A percentile compares a stretch with the other conserved stretches of the same genome.
phyloP scores from a whole-genome alignment of 345 rosid species.

The Gossypium sturtianum region DNA sequence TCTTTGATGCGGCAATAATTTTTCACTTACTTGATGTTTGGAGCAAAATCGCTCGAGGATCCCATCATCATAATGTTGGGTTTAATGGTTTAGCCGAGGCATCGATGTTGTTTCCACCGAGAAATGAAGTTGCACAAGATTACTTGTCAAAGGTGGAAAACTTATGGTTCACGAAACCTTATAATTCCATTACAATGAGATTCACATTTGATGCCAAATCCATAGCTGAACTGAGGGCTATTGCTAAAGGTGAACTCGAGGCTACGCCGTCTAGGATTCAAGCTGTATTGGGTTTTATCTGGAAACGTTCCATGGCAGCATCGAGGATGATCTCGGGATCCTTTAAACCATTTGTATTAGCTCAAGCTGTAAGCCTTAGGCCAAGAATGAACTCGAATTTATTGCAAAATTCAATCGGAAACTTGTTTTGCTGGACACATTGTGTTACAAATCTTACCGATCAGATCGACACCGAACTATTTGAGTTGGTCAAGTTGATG shows the following conservation, averaged over 20 bases:
- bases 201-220: neutral
- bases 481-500: neutral
- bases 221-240: neutral
- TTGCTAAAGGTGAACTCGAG: neutral
- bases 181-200: neutral
- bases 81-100: neutral
- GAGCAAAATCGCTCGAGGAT: neutral
- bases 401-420: neutral
- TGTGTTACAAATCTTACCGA: neutral
- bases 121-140: neutral
- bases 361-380: conserved; percentile 1
- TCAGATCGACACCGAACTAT: neutral
- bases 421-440: neutral
- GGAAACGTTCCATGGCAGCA: neutral
- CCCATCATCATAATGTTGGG: neutral
- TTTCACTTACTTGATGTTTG: neutral
- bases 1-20: neutral
- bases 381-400: neutral
- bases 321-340: neutral
- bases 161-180: neutral
- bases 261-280: neutral
- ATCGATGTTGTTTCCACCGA: neutral
- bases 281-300: neutral
- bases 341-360: neutral
- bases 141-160: neutral